Evolutionary conservation across 2,329 filamentous ascomycete species (phyloP).

Genomic region (Rachicladosporium sp.): DNA sequence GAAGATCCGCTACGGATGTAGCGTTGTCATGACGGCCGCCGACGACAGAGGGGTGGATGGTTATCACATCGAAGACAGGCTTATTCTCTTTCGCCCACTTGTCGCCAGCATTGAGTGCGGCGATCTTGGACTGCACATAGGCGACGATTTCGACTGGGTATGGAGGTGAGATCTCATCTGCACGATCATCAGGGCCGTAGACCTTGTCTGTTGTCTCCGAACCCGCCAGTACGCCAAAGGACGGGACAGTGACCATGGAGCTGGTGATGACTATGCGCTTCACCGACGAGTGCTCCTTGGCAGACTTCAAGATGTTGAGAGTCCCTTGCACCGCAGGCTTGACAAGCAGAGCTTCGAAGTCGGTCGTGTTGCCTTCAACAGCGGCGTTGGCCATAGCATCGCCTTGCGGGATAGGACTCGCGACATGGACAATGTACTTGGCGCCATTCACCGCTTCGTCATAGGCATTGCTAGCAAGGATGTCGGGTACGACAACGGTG

Average conservation of each 20-base stretch:
- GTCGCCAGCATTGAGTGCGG: conserved; percentile 8
- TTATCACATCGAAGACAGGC: conserved; percentile 11
- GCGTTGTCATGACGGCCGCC: no score
- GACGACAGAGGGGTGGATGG: conserved; percentile 11
- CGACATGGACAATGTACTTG: conserved; percentile 27
- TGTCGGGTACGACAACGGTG: conserved; percentile 25
- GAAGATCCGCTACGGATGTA: no score
- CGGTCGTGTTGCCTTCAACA: neutral
- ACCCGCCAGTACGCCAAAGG: conserved; percentile 1
- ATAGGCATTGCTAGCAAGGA: conserved; percentile 26
- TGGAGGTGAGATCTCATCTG: neutral
- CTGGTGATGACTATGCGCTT: conserved; percentile 30
- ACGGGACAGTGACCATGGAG: conserved; percentile 1
- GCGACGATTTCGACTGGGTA: conserved; percentile 3
- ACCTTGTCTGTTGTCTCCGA: neutral
- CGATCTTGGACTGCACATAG: conserved; percentile 10
- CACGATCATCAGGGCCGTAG: conserved; percentile 1
- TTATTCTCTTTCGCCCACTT: conserved; percentile 9
- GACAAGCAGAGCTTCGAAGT: conserved; percentile 7
- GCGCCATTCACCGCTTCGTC: conserved; percentile 29
- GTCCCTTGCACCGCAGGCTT: conserved; percentile 24
- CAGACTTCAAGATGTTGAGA: conserved; percentile 25
- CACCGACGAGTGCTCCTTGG: conserved; percentile 21
- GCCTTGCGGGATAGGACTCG: conserved; percentile 11
- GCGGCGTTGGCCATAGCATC: conserved; percentile 1